A percentile compares a stretch with the other conserved stretches of the same genome.
Conservation (phyloP, 805 yeast genomes). For the Blastobotrys parvus region DNA sequence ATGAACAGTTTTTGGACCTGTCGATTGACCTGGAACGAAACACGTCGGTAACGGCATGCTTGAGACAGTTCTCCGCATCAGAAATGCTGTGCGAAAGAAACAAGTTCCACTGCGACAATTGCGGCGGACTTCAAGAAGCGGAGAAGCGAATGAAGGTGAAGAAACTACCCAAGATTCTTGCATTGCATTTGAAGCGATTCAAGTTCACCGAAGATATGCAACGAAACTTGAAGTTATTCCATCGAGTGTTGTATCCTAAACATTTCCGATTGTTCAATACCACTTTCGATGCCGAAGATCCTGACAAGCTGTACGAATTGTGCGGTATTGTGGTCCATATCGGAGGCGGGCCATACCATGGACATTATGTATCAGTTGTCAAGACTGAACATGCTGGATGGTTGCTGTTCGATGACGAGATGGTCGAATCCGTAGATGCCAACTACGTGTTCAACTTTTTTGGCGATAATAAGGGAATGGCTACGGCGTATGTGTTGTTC, state of each 20-base stretch:
- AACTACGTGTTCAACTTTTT: constrained; percentile 74
- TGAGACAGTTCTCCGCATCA: constrained; percentile 73
- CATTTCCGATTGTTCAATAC: constrained; percentile 59
- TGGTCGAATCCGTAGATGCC: constrained; percentile 83
- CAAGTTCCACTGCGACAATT: constrained; percentile 86
- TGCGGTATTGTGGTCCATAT: constrained; percentile 86
- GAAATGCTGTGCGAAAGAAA: constrained; percentile 82
- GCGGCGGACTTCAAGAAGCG: constrained; percentile 89
- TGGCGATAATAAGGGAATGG: constrained; percentile 81
- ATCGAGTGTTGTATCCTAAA: constrained; percentile 74
- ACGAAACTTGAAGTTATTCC: constrained; percentile 76
- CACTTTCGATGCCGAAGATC: constrained; percentile 43
- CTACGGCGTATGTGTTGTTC: constrained; percentile 85
- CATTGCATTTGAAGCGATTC: constrained; percentile 84
- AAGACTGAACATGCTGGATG: constrained; percentile 75
- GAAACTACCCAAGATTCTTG: constrained; percentile 65
- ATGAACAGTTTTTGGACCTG: constrained; percentile 80
- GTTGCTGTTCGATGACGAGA: constrained; percentile 92
- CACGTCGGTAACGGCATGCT: constrained; percentile 65
- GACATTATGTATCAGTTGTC: constrained; percentile 85
- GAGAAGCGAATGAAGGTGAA: constrained; percentile 79
- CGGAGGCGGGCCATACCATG: constrained; percentile 97
- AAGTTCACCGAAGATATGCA: constrained; percentile 80
- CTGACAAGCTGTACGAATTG: constrained; percentile 64
- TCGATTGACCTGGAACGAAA: constrained; percentile 76